phyloP scores from a whole-genome alignment of 768 basidiomycete species.

The Lactifluus echinatus region DNA sequence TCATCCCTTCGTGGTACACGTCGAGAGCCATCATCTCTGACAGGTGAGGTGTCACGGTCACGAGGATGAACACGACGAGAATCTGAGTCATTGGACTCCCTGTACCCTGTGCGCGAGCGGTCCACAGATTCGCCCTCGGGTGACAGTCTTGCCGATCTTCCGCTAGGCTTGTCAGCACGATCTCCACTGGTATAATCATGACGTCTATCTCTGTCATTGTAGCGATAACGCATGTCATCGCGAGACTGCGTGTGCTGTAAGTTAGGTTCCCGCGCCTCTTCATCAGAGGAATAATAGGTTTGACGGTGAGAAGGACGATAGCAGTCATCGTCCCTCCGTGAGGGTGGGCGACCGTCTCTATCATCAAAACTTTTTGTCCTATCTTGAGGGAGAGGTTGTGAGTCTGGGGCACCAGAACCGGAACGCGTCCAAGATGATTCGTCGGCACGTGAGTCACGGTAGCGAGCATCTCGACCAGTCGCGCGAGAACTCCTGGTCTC shows the following conservation, averaged over 20 bases:
- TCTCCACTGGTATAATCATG: conserved; percentile 4
- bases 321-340: conserved; percentile 12
- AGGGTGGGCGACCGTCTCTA: not conserved
- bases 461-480: conserved; percentile 1
- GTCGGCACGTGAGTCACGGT: conserved; percentile 8
- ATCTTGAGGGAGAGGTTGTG: conserved; percentile 6
- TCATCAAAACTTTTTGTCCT: conserved; percentile 11
- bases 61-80: conserved; percentile 4
- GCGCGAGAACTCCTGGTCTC: conserved; percentile 12
- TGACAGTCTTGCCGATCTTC: conserved; percentile 2
- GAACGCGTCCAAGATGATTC: conserved; percentile 19
- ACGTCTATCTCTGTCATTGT: conserved; percentile 7
- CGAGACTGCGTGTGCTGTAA: not conserved
- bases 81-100: conserved; percentile 8
- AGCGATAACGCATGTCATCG: conserved; percentile 4
- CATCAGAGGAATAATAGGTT: conserved; percentile 8
- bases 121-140: conserved; percentile 8
- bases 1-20: conserved; percentile 13
- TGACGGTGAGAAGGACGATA: conserved; percentile 7
- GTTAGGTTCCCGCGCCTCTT: conserved; percentile 12
- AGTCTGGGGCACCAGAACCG: conserved; percentile 2
- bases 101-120: conserved; percentile 7
- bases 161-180: not conserved
- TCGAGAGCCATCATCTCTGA: conserved; percentile 15
- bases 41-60: conserved; percentile 15